Percentiles rank a stretch among this genome's conserved stretches.
phyloP scores from a whole-genome alignment of 495 filamentous ascomycete species.

The Glarea lozoyensis region DNA sequence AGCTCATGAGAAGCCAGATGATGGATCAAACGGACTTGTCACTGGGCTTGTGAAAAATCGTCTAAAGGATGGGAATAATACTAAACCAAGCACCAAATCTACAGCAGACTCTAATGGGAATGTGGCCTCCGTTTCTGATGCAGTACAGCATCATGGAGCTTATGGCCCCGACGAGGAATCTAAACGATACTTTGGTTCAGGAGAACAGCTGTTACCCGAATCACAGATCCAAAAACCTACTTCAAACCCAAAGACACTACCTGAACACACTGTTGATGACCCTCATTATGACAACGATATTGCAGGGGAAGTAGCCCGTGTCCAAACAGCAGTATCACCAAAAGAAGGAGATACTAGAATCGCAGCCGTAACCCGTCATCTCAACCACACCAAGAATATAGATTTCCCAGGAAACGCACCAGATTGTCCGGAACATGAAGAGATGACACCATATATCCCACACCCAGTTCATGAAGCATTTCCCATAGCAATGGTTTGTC shows the following conservation, averaged over 20 bases:
- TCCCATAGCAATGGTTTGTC: conserved; percentile 64
- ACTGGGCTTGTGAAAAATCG: too few species aligned
- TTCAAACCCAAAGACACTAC: conserved; percentile 24
- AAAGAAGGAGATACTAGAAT: conserved; percentile 40
- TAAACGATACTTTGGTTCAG: conserved; percentile 7
- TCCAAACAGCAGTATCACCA: conserved; percentile 44
- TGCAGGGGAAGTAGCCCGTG: conserved; percentile 46
- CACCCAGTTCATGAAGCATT: conserved; percentile 44
- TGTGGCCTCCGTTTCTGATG: too few species aligned
- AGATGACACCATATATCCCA: conserved; percentile 57
- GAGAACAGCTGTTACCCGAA: conserved; percentile 18
- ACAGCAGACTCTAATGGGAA: too few species aligned
- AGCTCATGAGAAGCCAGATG: conserved; percentile 2
- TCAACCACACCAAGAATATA: conserved; percentile 53
- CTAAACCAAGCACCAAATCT: too few species aligned
- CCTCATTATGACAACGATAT: conserved; percentile 56
- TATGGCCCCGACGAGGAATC: conserved; percentile 11
- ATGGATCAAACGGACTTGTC: too few species aligned
- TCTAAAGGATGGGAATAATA: too few species aligned
- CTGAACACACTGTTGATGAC: conserved; percentile 46
- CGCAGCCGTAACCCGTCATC: conserved; percentile 48
- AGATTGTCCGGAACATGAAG: conserved; percentile 35
- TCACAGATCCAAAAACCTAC: conserved; percentile 22
- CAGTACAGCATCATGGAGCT: conserved; percentile 3
- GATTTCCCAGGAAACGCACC: conserved; percentile 44